A percentile compares a stretch with the other conserved stretches of the same genome.
These are phyloP conservation scores for Microdochium paspali DNA, from an alignment of 2,329 filamentous ascomycete genomes.

Conservation along the genomic window DNA sequence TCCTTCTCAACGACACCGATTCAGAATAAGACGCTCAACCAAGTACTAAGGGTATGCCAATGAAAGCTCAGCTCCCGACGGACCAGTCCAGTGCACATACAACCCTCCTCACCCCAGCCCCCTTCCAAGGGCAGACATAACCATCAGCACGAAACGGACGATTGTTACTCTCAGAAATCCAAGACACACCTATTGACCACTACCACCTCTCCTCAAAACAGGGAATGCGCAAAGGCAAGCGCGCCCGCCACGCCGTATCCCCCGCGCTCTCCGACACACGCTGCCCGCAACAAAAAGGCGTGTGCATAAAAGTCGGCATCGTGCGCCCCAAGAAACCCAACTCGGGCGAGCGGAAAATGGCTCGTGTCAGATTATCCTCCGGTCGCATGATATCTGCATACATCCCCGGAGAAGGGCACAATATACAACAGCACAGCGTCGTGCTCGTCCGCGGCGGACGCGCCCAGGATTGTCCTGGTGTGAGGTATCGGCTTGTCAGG, in stretches of 20 bases:
- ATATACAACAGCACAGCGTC: slow-evolving; percentile 97
- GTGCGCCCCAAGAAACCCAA: slow-evolving; percentile 98
- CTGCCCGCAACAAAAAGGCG: slow-evolving; percentile 83
- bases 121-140: too few species aligned
- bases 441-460: slow-evolving; percentile 91
- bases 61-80: too few species aligned
- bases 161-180: too few species aligned
- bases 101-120: too few species aligned
- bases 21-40: slow-evolving; percentile 58
- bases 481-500: slow-evolving; percentile 87
- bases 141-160: too few species aligned
- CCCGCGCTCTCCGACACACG: slow-evolving; percentile 64
- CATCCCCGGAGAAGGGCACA: slow-evolving; percentile 96
- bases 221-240: slow-evolving; percentile 71
- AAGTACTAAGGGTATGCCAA: slow-evolving; percentile 49
- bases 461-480: slow-evolving; percentile 95
- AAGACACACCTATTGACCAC: background rate
- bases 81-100: background rate
- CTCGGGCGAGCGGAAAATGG: slow-evolving; percentile 92
- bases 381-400: slow-evolving; percentile 86
- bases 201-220: slow-evolving; percentile 18
- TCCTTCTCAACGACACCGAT: slow-evolving; percentile 49
- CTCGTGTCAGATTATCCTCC: slow-evolving; percentile 78
- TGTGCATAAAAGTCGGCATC: slow-evolving; percentile 88
- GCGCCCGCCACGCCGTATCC: slow-evolving; percentile 76